Conservation (phyloP, 1,284 basidiomycete species). For the Earliella scabrosa region DNA sequence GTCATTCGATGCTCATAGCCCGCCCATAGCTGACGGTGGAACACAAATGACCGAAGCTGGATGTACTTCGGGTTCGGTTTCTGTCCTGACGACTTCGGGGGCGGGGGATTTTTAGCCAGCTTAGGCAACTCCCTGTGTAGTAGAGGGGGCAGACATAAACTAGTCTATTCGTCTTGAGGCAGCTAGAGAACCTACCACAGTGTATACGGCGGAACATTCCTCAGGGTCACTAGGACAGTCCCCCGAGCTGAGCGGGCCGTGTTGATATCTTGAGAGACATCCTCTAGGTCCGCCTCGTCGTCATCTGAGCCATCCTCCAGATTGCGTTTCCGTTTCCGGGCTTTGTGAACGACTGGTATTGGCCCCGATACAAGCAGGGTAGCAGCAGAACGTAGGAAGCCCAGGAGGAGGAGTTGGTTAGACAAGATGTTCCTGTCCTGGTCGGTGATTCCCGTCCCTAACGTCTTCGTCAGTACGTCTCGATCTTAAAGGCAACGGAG, state of each 20-base stretch:
- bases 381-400: slow-evolving; percentile 80
- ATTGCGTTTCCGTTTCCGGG: slow-evolving; percentile 52
- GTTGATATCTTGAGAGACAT: slow-evolving; percentile 20
- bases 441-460: slow-evolving; percentile 92
- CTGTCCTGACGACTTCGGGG: slow-evolving; percentile 45
- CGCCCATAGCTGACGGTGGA: slow-evolving; percentile 73
- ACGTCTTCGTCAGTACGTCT: not conserved
- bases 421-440: slow-evolving; percentile 93
- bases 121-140: slow-evolving; percentile 71
- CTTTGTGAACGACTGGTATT: slow-evolving; percentile 45
- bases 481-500: not conserved
- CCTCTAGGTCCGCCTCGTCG: slow-evolving; percentile 32
- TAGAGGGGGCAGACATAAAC: not conserved
- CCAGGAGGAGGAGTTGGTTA: slow-evolving; percentile 89
- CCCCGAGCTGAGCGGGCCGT: slow-evolving; percentile 43
- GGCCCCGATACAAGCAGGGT: slow-evolving; percentile 66
- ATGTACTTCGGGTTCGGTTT: slow-evolving; percentile 70
- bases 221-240: slow-evolving; percentile 85
- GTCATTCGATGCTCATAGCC: slow-evolving; percentile 94
- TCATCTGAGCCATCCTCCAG: slow-evolving; percentile 42
- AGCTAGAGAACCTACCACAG: slow-evolving; percentile 64
- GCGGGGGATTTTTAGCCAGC: slow-evolving; percentile 77
- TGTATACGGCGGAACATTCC: slow-evolving; percentile 89
- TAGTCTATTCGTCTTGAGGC: not conserved
- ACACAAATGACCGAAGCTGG: slow-evolving; percentile 83